These are phyloP conservation scores for Amesomyces nigricolor DNA, from an alignment of 2,329 filamentous ascomycete genomes.

Conservation along the genomic window DNA sequence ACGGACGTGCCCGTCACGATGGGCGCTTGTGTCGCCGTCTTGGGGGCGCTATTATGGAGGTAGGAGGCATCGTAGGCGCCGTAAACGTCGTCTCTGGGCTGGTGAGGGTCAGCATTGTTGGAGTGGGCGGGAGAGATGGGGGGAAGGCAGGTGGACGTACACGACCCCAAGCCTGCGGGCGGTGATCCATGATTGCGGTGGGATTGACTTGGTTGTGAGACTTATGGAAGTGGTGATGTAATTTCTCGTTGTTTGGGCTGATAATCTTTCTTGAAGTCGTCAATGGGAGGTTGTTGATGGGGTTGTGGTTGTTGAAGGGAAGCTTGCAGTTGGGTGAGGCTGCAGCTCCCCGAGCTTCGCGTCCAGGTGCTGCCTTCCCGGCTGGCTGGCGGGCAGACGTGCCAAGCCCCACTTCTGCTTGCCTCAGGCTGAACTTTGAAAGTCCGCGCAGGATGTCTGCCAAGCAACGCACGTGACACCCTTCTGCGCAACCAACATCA, in stretches of 20 bases:
- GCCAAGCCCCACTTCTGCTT: slow-evolving; percentile 15
- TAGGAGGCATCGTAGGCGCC: slow-evolving; percentile 86
- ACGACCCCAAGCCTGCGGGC: slow-evolving; percentile 67
- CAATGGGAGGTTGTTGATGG: neutral
- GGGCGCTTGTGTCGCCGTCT: slow-evolving; percentile 83
- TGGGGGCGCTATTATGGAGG: slow-evolving; percentile 65
- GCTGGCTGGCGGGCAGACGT: slow-evolving; percentile 10
- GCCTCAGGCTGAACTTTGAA: slow-evolving; percentile 17
- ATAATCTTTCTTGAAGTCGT: neutral
- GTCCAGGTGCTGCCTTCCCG: slow-evolving; percentile 29
- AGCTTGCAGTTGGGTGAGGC: slow-evolving; percentile 23
- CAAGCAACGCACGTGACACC: slow-evolving; percentile 25
- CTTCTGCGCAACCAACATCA: slow-evolving; percentile 18
- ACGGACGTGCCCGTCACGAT: slow-evolving; percentile 97
- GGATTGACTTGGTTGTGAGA: neutral
- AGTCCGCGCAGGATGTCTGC: neutral
- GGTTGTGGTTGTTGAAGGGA: slow-evolving; percentile 11
- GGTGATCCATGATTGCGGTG: slow-evolving; percentile 56
- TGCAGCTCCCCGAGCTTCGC: slow-evolving; percentile 31
- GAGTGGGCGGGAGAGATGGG: neutral
- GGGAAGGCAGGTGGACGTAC: slow-evolving; percentile 41
- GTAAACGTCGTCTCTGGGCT: slow-evolving; percentile 98
- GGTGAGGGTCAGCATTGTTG: slow-evolving; percentile 15
- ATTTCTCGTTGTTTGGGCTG: neutral
- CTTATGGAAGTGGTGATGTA: neutral